phyloP scores from a whole-genome alignment of 164 flowering plant species.

The Nymphaea colorata region DNA sequence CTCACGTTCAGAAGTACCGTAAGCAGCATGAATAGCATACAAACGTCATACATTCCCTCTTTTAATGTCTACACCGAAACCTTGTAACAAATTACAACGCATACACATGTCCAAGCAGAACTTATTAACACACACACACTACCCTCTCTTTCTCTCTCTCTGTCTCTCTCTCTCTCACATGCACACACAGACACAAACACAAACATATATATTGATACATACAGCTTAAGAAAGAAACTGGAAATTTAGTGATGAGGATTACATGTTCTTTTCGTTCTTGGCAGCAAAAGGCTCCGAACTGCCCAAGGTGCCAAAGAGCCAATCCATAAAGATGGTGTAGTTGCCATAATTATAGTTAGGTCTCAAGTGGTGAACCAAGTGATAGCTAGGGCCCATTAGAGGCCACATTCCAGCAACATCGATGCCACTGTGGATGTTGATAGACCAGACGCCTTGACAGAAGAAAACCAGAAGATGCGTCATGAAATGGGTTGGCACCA shows the following conservation, averaged over 20 bases:
- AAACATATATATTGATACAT: too few relatives aligned
- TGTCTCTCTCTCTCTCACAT: too few relatives aligned
- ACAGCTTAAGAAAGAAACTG: too few relatives aligned
- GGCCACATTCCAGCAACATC: conserved; percentile 70
- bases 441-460: conserved; percentile 78
- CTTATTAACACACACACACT: too few relatives aligned
- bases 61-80: too few relatives aligned
- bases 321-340: conserved; percentile 91
- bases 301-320: conserved; percentile 90
- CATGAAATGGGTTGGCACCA: conserved; percentile 68
- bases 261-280: not conserved
- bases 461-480: conserved; percentile 66
- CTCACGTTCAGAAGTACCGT: too few relatives aligned
- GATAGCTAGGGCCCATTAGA: conserved; percentile 94
- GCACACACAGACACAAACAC: too few relatives aligned
- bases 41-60: too few relatives aligned
- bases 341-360: conserved; percentile 92
- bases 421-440: conserved; percentile 91
- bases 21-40: too few relatives aligned
- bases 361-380: conserved; percentile 93
- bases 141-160: too few relatives aligned
- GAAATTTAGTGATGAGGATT: not conserved
- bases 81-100: too few relatives aligned
- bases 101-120: too few relatives aligned
- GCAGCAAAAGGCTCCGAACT: conserved; percentile 33